phyloP scores from a whole-genome alignment of 129 eudicot species.

The Logfia minima region DNA sequence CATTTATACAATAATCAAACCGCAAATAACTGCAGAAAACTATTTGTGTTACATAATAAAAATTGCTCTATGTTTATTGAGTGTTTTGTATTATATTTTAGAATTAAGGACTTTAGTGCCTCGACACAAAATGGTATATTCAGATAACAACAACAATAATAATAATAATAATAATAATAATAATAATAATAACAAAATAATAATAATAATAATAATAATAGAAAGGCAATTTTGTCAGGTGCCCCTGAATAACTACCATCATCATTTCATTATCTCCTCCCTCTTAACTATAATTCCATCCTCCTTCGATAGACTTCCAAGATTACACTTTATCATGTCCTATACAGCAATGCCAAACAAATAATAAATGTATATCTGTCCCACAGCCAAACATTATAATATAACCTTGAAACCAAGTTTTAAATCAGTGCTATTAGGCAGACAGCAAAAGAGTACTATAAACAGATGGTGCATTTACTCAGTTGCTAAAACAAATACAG shows the following conservation, averaged over 20 bases:
- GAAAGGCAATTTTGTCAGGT: neutral
- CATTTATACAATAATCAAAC: constrained; percentile 3
- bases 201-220: neutral
- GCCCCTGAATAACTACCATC: no score
- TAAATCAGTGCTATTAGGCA: neutral
- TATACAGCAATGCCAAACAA: neutral
- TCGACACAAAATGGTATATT: neutral
- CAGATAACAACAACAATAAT: neutral
- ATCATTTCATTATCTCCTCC: no score
- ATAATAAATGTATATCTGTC: neutral
- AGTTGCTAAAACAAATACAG: neutral
- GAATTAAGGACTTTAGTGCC: constrained; percentile 1
- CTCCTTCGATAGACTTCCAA: no score
- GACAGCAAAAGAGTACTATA: neutral
- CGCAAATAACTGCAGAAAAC: neutral
- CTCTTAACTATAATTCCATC: no score
- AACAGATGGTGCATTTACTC: neutral
- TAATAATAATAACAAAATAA: no score
- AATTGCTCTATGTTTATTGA: neutral
- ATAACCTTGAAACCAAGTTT: neutral
- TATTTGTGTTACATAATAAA: neutral
- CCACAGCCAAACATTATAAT: neutral
- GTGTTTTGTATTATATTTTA: neutral
- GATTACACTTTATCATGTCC: no score
- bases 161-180: no score